Evolutionary conservation across 2,329 filamentous ascomycete genomes (phyloP).

Genomic region (Phyllosticta paracitricarpa): DNA sequence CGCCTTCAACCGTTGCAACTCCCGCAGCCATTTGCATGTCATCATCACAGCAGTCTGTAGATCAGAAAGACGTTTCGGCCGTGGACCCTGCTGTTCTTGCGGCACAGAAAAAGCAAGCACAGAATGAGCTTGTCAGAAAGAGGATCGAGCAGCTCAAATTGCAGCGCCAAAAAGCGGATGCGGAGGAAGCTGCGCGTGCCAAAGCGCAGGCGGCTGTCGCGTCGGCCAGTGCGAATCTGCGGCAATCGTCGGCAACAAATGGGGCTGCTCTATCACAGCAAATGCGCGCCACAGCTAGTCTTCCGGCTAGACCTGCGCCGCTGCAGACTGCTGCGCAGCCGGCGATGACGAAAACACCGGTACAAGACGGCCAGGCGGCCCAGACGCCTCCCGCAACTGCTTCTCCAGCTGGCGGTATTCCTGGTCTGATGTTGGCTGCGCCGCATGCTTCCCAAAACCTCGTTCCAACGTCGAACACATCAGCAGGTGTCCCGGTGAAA

Average conservation of each 20-base stretch:
- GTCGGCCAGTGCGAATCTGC: not conserved
- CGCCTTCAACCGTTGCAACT: not conserved
- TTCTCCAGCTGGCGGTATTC: conserved; percentile 32
- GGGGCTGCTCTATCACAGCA: not conserved
- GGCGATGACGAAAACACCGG: not conserved
- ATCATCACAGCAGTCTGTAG: not conserved
- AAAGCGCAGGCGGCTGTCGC: conserved; percentile 7
- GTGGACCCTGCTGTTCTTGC: conserved; percentile 13
- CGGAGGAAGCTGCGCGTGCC: conserved; percentile 4
- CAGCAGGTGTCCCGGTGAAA: not conserved
- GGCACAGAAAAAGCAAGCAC: conserved; percentile 46
- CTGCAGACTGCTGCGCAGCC: not conserved
- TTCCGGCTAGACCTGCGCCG: not conserved
- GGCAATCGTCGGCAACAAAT: not conserved
- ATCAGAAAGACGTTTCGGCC: not conserved
- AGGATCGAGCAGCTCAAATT: conserved; percentile 59
- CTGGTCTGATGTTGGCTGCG: conserved; percentile 43
- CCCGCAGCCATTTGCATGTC: not conserved
- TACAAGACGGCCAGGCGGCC: not conserved
- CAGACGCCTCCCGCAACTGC: conserved; percentile 4
- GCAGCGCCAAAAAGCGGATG: not conserved
- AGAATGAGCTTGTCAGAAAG: conserved; percentile 67
- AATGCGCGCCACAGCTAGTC: not conserved
- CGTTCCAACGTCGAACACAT: not conserved
- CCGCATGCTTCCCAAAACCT: not conserved